Conservation (phyloP, 768 basidiomycete species). For the Fistulinella prunicolor region DNA sequence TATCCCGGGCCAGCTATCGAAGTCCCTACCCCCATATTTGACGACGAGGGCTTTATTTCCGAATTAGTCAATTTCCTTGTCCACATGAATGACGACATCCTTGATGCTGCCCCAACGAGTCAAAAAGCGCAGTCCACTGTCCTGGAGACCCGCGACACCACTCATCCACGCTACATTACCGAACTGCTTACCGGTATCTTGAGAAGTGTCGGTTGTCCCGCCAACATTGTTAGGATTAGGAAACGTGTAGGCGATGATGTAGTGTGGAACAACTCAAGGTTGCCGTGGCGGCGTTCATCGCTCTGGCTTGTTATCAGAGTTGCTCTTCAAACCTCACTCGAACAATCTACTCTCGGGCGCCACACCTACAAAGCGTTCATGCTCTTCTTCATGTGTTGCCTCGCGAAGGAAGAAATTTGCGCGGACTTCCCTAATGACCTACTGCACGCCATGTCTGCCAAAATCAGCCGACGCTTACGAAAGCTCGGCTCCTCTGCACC, state of each 20-base stretch:
- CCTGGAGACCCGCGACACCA: slow-evolving; percentile 38
- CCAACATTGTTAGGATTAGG: slow-evolving; percentile 26
- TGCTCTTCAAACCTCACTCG: slow-evolving; percentile 39
- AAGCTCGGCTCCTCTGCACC: no score
- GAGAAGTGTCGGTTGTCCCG: slow-evolving; percentile 34
- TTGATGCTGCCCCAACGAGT: no score
- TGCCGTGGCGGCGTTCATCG: slow-evolving; percentile 50
- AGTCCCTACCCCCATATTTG: slow-evolving; percentile 29
- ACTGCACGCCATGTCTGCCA: slow-evolving; percentile 37
- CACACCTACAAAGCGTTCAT: slow-evolving; percentile 33
- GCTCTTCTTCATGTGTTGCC: slow-evolving; percentile 22
- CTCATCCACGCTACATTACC: slow-evolving; percentile 48
- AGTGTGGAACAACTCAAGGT: slow-evolving; percentile 37
- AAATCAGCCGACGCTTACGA: no score
- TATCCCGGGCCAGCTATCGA: slow-evolving; percentile 46
- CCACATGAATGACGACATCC: no score
- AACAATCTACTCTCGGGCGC: slow-evolving; percentile 9
- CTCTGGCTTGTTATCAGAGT: slow-evolving; percentile 52
- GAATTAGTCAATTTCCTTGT: no score
- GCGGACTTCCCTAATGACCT: slow-evolving; percentile 28
- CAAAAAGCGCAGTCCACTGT: no score
- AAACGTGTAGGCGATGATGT: no score
- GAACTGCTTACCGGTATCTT: slow-evolving; percentile 48
- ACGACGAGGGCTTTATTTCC: slow-evolving; percentile 27
- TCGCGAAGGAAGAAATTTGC: slow-evolving; percentile 9